These are phyloP conservation scores for Cystobasidium slooffiae DNA, from an alignment of 1,284 basidiomycete genomes.

Conservation along the genomic window DNA sequence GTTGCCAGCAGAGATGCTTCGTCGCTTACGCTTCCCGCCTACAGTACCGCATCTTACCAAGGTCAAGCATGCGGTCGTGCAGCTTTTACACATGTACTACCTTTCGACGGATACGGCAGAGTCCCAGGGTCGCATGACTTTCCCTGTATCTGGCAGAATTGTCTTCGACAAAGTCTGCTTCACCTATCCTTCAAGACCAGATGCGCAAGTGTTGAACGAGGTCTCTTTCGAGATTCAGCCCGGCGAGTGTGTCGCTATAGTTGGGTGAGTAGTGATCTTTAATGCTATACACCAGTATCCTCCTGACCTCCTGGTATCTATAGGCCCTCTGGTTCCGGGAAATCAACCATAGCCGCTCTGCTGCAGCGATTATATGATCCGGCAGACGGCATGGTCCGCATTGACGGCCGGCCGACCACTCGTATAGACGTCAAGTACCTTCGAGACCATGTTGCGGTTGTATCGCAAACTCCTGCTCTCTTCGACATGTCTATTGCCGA, in stretches of 20 bases:
- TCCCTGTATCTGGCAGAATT: conserved; percentile 66
- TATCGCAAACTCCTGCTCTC: conserved; percentile 80
- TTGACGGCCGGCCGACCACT: conserved; percentile 64
- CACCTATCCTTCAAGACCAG: conserved; percentile 81
- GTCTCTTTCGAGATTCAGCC: conserved; percentile 73
- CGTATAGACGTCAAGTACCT: conserved; percentile 71
- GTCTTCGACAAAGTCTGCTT: conserved; percentile 78
- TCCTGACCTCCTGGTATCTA: neutral
- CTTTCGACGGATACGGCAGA: conserved; percentile 68
- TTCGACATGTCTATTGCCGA: conserved; percentile 83
- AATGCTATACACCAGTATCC: neutral
- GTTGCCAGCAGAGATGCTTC: neutral
- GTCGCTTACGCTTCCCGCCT: neutral
- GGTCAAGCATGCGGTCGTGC: conserved; percentile 65
- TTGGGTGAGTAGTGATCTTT: conserved; percentile 60
- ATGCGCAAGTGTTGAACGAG: conserved; percentile 75
- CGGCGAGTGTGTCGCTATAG: conserved; percentile 83
- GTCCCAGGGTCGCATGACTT: conserved; percentile 68
- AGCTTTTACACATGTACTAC: conserved; percentile 71
- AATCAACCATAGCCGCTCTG: conserved; percentile 80
- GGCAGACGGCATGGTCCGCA: conserved; percentile 65
- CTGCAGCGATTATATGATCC: conserved; percentile 87
- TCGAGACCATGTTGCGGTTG: conserved; percentile 80
- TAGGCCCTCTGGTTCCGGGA: conserved; percentile 80
- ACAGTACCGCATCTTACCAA: conserved; percentile 34